These are phyloP conservation scores for Elongisporangium senticosum DNA, from an alignment of 352 stramenopile species.

Conservation along the genomic window DNA sequence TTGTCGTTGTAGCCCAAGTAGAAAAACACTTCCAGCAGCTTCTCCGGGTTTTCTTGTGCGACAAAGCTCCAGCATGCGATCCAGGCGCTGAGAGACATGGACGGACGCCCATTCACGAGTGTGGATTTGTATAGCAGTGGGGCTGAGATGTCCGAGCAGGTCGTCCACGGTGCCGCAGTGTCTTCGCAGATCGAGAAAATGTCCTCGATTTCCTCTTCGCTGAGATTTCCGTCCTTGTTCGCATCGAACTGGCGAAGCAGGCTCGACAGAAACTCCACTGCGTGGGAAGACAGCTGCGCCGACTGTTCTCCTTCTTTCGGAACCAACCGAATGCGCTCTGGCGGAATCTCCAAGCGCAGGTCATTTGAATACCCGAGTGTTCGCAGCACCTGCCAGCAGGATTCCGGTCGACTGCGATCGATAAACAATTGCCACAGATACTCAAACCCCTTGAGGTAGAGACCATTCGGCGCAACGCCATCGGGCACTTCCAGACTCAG, in stretches of 20 bases:
- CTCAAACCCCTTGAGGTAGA: slow-evolving; percentile 76
- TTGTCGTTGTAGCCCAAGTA: slow-evolving; percentile 84
- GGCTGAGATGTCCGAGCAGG: slow-evolving; percentile 46
- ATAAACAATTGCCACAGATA: slow-evolving; percentile 88
- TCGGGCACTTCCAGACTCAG: slow-evolving; percentile 57
- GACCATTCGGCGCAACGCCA: slow-evolving; percentile 53
- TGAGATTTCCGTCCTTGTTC: slow-evolving; percentile 75
- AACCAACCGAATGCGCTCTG: slow-evolving; percentile 48
- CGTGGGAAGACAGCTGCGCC: slow-evolving; percentile 62
- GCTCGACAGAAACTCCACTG: slow-evolving; percentile 65
- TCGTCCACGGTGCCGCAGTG: slow-evolving; percentile 59
- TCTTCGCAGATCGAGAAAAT: slow-evolving; percentile 86
- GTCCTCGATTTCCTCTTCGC: slow-evolving; percentile 55
- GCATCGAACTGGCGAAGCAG: slow-evolving; percentile 81
- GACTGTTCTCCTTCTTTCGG: slow-evolving; percentile 67
- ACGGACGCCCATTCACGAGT: slow-evolving; percentile 42
- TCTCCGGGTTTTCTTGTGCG: slow-evolving; percentile 67
- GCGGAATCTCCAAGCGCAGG: slow-evolving; percentile 68
- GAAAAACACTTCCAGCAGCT: slow-evolving; percentile 73
- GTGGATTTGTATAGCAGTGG: slow-evolving; percentile 52
- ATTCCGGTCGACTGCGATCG: slow-evolving; percentile 84
- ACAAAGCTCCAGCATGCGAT: slow-evolving; percentile 69
- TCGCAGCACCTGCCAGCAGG: slow-evolving; percentile 81
- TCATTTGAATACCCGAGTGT: slow-evolving; percentile 81
- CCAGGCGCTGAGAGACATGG: slow-evolving; percentile 55